Percentiles rank a stretch among this genome's conserved stretches.
These are phyloP conservation scores for Bipolaris sorokiniana DNA, from an alignment of 2,329 filamentous ascomycete genomes.

Conservation along the genomic window DNA sequence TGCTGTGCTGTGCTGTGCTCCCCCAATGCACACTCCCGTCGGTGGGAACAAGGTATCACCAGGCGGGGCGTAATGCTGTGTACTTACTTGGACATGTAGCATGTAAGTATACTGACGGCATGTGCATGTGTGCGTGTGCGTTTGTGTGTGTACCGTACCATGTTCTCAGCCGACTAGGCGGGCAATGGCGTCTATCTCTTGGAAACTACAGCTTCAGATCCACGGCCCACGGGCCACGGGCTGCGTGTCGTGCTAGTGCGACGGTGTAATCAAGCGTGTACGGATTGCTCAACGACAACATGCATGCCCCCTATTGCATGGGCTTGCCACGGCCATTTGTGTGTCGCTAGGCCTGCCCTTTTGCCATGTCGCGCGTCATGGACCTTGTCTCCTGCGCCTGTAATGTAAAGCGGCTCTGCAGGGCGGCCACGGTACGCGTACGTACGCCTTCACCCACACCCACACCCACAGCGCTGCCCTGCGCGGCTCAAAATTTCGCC, in stretches of 20 bases:
- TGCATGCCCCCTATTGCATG: slow-evolving; percentile 30
- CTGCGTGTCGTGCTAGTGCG: slow-evolving; percentile 26
- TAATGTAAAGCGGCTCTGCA: slow-evolving; percentile 11
- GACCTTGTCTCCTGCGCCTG: slow-evolving; percentile 15
- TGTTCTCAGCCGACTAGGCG: slow-evolving; percentile 2
- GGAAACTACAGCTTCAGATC: slow-evolving; percentile 19
- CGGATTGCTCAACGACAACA: slow-evolving; percentile 19
- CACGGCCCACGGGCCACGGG: slow-evolving; percentile 22
- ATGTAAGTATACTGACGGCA: too few species aligned
- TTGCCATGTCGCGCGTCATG: slow-evolving; percentile 1
- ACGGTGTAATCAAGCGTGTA: slow-evolving; percentile 20
- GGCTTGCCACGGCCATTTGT: slow-evolving; percentile 10
- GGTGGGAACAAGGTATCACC: background rate
- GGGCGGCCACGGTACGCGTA: slow-evolving; percentile 11
- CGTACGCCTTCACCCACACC: slow-evolving; percentile 1
- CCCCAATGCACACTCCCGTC: slow-evolving; percentile 5
- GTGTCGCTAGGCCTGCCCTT: slow-evolving; percentile 5
- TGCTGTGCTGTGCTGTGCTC: background rate
- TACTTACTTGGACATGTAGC: too few species aligned
- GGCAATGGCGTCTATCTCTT: slow-evolving; percentile 4
- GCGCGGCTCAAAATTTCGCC: slow-evolving; percentile 15
- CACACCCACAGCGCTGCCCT: background rate
- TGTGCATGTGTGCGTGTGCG: too few species aligned
- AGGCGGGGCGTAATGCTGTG: too few species aligned
- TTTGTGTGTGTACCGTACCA: too few species aligned